A percentile compares a stretch with the other conserved stretches of the same genome.
Conservation (phyloP, 2,329 filamentous ascomycete genomes). For the Fusarium sp. region DNA sequence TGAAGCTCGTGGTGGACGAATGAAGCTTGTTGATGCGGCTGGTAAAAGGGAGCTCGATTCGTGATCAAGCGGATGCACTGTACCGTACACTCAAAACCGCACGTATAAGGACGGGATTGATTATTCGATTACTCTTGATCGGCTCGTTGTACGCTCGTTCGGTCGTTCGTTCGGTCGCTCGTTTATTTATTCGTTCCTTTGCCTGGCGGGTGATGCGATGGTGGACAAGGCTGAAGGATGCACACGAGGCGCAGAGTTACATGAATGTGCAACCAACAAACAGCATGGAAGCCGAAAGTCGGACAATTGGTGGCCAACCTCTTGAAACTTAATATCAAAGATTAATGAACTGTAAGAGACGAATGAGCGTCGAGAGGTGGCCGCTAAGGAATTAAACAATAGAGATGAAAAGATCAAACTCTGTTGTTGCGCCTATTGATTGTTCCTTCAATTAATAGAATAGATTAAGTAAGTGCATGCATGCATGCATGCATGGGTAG, state of each 20-base stretch:
- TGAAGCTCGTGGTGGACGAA: not conserved
- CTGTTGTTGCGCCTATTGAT: not conserved
- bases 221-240: conserved; percentile 25
- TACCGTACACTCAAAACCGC: not conserved
- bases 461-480: not conserved
- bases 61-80: not conserved
- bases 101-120: not conserved
- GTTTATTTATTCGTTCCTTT: not conserved
- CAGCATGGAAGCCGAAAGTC: conserved; percentile 17
- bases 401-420: not conserved
- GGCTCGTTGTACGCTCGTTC: not conserved
- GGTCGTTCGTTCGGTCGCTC: not conserved
- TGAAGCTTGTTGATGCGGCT: not conserved
- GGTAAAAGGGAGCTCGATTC: conserved; percentile 2
- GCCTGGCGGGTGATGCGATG: conserved; percentile 5
- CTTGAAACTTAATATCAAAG: not conserved
- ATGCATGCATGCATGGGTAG: conserved; percentile 11
- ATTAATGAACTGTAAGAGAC: not conserved
- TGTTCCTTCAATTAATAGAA: conserved; percentile 3
- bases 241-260: conserved; percentile 9
- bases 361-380: not conserved
- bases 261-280: not conserved
- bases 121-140: not conserved
- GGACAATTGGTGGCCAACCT: conserved; percentile 16
- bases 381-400: not conserved